These are phyloP conservation scores for Cymbopogon citratus DNA, from an alignment of 176 grass and related monocot genomes.

Conservation along the genomic window DNA sequence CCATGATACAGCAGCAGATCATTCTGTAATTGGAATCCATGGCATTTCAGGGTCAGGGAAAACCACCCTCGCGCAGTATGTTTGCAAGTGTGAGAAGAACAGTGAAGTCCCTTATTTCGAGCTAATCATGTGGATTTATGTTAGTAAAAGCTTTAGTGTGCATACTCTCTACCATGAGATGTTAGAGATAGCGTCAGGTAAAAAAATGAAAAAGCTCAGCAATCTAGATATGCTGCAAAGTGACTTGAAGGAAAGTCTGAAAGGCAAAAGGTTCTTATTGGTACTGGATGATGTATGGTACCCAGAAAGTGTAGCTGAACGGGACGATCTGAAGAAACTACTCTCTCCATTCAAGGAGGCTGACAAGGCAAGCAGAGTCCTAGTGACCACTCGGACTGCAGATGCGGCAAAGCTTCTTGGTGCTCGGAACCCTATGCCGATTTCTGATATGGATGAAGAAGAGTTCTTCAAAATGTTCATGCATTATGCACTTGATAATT, in stretches of 20 bases:
- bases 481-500: background rate
- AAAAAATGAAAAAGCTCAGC: background rate
- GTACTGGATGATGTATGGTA: background rate
- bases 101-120: background rate
- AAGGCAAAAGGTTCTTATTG: no score
- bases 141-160: background rate
- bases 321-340: background rate
- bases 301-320: background rate
- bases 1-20: no score
- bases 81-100: background rate
- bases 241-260: background rate
- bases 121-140: background rate
- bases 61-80: background rate
- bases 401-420: no score
- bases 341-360: background rate
- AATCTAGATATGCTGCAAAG: no score
- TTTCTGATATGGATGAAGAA: no score
- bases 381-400: no score
- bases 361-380: background rate
- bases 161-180: background rate
- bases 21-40: conserved; percentile 15
- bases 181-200: background rate
- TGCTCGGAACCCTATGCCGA: no score
- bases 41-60: conserved; percentile 21
- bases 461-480: background rate